Percentiles rank a stretch among this genome's conserved stretches.
Evolutionary conservation across 495 filamentous ascomycete genomes (phyloP).

Genomic region (Stereocaulon alpinum): DNA sequence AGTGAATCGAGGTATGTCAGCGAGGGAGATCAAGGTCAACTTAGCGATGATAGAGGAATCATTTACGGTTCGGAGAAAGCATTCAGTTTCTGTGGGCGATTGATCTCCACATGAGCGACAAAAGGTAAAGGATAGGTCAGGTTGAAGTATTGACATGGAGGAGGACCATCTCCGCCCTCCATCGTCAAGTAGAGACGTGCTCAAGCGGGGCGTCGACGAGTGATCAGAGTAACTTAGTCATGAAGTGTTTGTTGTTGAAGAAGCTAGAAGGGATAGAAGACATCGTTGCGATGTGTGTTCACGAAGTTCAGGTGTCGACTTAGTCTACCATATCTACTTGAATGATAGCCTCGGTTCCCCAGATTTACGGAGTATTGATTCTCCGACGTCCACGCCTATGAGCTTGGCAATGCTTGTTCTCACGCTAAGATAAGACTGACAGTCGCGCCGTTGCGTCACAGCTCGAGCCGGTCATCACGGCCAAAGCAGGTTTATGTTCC

Average conservation of each 20-base stretch:
- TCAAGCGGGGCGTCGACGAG: background rate
- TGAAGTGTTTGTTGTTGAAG: background rate
- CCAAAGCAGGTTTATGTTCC: background rate
- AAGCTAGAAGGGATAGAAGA: background rate
- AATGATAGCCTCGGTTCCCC: background rate
- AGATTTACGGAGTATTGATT: background rate
- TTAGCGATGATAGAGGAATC: background rate
- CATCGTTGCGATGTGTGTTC: background rate
- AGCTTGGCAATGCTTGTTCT: background rate
- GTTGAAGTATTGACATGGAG: slow-evolving; percentile 60
- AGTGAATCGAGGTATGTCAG: slow-evolving; percentile 5
- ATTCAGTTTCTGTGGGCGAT: slow-evolving; percentile 82
- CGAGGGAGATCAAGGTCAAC: background rate
- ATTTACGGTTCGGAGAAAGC: slow-evolving; percentile 66
- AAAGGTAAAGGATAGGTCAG: slow-evolving; percentile 57
- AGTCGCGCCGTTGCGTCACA: background rate
- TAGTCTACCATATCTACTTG: too few relatives aligned
- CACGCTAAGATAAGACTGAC: background rate
- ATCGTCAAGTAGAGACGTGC: background rate
- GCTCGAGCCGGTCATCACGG: too few relatives aligned
- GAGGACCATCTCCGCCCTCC: background rate
- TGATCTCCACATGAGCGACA: slow-evolving; percentile 90
- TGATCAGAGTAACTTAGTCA: too few relatives aligned
- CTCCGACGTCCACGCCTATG: background rate
- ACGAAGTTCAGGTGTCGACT: too few relatives aligned